Evolutionary conservation across 2,329 filamentous ascomycete species (phyloP), one percentile per base, ranked within the genome.

Genomic region (Exophiala phaeomuriformis): DNA sequence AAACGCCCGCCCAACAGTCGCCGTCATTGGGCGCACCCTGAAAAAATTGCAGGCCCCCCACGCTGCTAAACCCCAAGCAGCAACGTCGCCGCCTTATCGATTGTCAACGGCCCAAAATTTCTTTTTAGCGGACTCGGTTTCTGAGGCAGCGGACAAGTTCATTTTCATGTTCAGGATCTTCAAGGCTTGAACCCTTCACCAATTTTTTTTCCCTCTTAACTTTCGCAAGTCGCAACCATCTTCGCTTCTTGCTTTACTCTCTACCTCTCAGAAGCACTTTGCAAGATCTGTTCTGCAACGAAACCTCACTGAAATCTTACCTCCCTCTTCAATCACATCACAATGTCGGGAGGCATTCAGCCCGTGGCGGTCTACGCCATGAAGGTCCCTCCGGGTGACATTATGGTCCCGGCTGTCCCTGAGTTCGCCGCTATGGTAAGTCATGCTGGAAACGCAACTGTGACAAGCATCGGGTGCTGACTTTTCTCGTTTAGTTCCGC

Each of bases 281-380:
- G 19, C 19, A 19, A 19, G 19, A 19, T 19, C 19, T 19, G 19
- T 19, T 19, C 19, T 19, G 19, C 19, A 19, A 37, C 10, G 39
- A 30, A 57, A 37, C 5, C 12, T 12, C 31, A 3, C 43, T 19
- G 19, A 19, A 19, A 19, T 19, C 19, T 19, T 19, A 19, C 19
- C 19, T 19, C 12, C 4, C 12, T 41, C 39, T 28, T 29, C 19
- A 19, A 19, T 19, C 19, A 19, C 19, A 19, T 33, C 28, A 42
- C 47, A 43, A 76, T 76, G 74, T 74, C 74, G 59, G 72, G 19
- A 19, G 19, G 68, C 55, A 65, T 71, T 60, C 72, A 75, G 57
- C 80, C 78, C 68, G 86, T 93, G 72, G 88, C 87, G 70, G 79
- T 97, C 69, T 98, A 93, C 71, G 90, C 90, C 74, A 85, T 96